These are phyloP conservation scores for Trichoderma gamsii DNA, from an alignment of 495 filamentous ascomycete species.

Conservation along the genomic window DNA sequence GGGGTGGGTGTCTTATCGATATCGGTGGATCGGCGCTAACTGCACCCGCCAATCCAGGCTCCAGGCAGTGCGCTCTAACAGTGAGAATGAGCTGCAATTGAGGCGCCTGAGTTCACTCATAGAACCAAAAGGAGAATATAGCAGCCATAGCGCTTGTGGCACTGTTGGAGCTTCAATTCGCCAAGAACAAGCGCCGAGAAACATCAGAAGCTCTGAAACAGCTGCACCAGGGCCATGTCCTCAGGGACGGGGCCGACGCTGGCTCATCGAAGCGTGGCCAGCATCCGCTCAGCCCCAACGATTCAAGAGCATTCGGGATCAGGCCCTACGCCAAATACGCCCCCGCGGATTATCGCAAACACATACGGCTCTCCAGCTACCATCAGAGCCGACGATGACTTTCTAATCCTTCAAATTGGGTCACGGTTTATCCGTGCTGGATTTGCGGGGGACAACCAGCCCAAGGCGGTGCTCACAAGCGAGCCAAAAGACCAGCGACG, in stretches of 20 bases:
- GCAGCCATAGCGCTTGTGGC: not conserved
- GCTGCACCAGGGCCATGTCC: conserved; percentile 22
- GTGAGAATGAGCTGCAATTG: not conserved
- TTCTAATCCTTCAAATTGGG: conserved; percentile 76
- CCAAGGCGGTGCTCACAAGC: conserved; percentile 66
- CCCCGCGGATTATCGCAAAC: conserved; percentile 51
- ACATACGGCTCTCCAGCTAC: conserved; percentile 63
- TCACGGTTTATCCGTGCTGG: conserved; percentile 73
- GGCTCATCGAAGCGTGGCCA: conserved; percentile 46
- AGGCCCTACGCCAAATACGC: conserved; percentile 51
- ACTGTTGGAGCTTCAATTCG: no score
- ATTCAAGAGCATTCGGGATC: conserved; percentile 22
- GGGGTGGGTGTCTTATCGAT: not conserved
- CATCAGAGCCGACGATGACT: conserved; percentile 77
- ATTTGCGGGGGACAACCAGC: conserved; percentile 72
- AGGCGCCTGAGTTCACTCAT: not conserved
- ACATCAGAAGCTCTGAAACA: not conserved
- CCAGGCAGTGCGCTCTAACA: not conserved
- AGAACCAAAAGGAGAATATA: not conserved
- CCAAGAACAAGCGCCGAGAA: not conserved
- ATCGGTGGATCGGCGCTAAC: conserved; percentile 10
- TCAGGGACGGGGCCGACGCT: conserved; percentile 28
- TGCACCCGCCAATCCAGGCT: not conserved
- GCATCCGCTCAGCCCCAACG: conserved; percentile 39
- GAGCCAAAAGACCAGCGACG: conserved; percentile 66